phyloP scores from a whole-genome alignment of 1,139 yeast species.

The Kodamaea ohmeri region DNA sequence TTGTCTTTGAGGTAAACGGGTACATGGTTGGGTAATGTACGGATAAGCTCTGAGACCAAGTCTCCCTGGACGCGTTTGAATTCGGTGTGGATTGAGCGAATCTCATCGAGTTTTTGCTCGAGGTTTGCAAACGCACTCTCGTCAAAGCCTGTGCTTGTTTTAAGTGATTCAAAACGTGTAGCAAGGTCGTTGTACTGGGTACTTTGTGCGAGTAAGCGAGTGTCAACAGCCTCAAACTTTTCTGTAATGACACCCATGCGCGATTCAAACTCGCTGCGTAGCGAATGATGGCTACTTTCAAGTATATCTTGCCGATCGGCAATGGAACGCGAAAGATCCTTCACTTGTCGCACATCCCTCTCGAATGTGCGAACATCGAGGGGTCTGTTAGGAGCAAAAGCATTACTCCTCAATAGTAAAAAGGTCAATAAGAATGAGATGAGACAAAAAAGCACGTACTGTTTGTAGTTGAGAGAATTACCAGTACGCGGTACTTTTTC shows the following conservation, averaged over 20 bases:
- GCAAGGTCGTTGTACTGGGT: slow-evolving; percentile 15
- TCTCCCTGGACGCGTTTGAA: slow-evolving; percentile 22
- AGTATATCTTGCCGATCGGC: slow-evolving; percentile 18
- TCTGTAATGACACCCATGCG: slow-evolving; percentile 20
- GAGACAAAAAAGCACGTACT: neutral
- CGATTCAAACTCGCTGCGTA: slow-evolving; percentile 2
- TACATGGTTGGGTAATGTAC: slow-evolving; percentile 28
- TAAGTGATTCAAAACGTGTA: slow-evolving; percentile 12
- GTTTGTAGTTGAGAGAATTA: slow-evolving; percentile 2
- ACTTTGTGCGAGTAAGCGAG: slow-evolving; percentile 11
- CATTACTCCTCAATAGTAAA: neutral
- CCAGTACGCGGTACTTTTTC: too few species aligned
- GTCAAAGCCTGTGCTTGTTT: slow-evolving; percentile 8
- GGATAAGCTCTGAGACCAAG: slow-evolving; percentile 23
- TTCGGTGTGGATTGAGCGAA: slow-evolving; percentile 19
- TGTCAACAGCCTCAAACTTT: slow-evolving; percentile 18
- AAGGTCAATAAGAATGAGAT: slow-evolving; percentile 1
- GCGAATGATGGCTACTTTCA: slow-evolving; percentile 8
- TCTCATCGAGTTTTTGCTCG: slow-evolving; percentile 19
- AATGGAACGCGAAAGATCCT: neutral
- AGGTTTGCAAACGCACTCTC: slow-evolving; percentile 21
- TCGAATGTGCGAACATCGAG: neutral
- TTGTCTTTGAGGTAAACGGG: slow-evolving; percentile 36
- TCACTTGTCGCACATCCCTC: slow-evolving; percentile 1
- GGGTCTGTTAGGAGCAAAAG: neutral